Conservation (phyloP, 1,284 basidiomycete species). For the Leccinum fallax region DNA sequence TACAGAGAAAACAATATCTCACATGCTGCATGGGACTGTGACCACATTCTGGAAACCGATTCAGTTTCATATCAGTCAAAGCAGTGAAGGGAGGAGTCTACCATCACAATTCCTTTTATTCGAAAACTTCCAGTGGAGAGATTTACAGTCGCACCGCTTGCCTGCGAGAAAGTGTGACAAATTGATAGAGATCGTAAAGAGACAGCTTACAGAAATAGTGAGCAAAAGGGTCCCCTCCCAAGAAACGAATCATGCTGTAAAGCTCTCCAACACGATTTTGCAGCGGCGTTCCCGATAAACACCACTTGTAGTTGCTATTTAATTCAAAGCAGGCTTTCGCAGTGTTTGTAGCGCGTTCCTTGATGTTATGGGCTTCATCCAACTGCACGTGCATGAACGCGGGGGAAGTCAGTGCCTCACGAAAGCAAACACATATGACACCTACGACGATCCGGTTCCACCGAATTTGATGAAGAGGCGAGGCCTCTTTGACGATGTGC, state of each 20-base stretch:
- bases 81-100: constrained; percentile 34
- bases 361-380: constrained; percentile 99
- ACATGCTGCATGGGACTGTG: constrained; percentile 96
- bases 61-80: neutral
- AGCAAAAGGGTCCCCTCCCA: constrained; percentile 90
- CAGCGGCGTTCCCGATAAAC: constrained; percentile 96
- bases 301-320: constrained; percentile 86
- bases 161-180: constrained; percentile 43
- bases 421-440: constrained; percentile 4
- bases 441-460: constrained; percentile 83
- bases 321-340: constrained; percentile 96
- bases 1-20: constrained; percentile 27
- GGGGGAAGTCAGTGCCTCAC: neutral
- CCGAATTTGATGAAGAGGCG: constrained; percentile 80
- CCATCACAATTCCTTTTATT: constrained; percentile 86
- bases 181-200: constrained; percentile 3
- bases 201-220: constrained; percentile 85
- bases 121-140: constrained; percentile 87
- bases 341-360: constrained; percentile 93
- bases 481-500: constrained; percentile 86
- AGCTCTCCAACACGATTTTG: constrained; percentile 98
- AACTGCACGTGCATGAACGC: constrained; percentile 50
- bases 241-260: constrained; percentile 92
- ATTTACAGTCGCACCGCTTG: constrained; percentile 85
- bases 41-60: constrained; percentile 64